Base-by-base conservation (phyloP, 371 early-diverging fungal species). In the Quaeritorhiza haematococci region DNA sequence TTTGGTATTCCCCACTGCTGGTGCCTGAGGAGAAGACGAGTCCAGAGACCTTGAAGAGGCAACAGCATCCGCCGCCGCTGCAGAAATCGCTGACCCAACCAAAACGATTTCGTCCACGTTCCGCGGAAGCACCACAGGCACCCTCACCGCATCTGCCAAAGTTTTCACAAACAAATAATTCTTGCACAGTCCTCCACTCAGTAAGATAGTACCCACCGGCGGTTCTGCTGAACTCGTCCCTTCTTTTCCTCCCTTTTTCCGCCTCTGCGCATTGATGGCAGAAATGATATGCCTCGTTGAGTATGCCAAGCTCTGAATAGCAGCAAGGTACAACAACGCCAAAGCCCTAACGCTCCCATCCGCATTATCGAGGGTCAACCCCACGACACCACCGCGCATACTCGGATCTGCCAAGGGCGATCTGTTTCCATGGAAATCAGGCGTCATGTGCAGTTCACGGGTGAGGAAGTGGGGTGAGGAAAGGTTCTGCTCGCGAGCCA, bases 381-480 rank as follows among this genome's bases (percentile, higher is more conserved):
- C 88, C 2, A 77, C 73, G 29, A 85, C 70, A 1, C 69, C 72
- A 1, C 90, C 90, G 15, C 84, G 74, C 46, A 87, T 58, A 5
- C 72, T 62, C 30, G 87, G 79, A 55, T 90, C 87, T 0, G 85
- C 83, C 19, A 86, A 62, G 0, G 90, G 88, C 0, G 86, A 84
- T 3, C 90, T 78, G 55, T 88, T 88, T 13, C 90, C 90, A 62
- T 90, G 88, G 58, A 79, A 84, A 63, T 90, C 90, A 2, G 90
- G 88, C 21, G 82, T 78, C 44, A 88, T 71, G 51, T 88, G 88
- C 17, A 86, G 49, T 53, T 78, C 59, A 27, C 63, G 58, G 8
- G 81, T 79, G 30, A 86, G 66, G 6, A 72, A n/a, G n/a, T n/a
- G n/a, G n/a, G n/a, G n/a, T n/a, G n/a, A n/a, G n/a, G 34, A 47